Evolutionary conservation across 495 filamentous ascomycete species (phyloP).

Genomic region (Penicillium ucsense): DNA sequence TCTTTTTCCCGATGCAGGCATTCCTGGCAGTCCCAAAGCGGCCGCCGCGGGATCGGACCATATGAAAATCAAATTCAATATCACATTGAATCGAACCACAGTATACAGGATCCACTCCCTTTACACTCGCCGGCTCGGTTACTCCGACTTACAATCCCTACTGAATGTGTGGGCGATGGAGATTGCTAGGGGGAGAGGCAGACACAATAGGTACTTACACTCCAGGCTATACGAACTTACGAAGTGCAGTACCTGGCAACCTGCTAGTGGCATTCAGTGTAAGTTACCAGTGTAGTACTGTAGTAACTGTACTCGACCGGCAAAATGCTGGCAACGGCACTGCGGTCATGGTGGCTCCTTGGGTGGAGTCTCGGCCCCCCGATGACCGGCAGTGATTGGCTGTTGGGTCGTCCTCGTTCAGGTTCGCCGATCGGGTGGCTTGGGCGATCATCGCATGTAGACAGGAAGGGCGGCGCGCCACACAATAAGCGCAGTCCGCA

Average conservation of each 20-base stretch:
- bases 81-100: too few species aligned
- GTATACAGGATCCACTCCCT: too few species aligned
- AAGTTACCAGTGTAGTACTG: too few species aligned
- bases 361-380: constrained; percentile 10
- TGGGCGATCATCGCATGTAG: background rate
- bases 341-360: constrained; percentile 1
- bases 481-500: background rate
- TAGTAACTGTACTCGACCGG: too few species aligned
- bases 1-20: constrained; percentile 9
- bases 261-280: too few species aligned
- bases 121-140: too few species aligned
- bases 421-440: background rate
- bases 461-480: background rate
- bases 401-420: constrained; percentile 6
- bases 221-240: too few species aligned
- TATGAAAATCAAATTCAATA: background rate
- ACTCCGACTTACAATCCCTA: too few species aligned
- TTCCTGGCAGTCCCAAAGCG: constrained; percentile 4
- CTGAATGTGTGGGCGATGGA: too few species aligned
- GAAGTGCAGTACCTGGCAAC: too few species aligned
- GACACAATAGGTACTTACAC: too few species aligned
- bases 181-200: too few species aligned
- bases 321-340: constrained; percentile 1
- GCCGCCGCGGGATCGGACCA: constrained; percentile 1
- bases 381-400: constrained; percentile 5